Evolutionary conservation across 345 rosid species (phyloP), one percentile per base, ranked within the genome.

Genomic region (Arabidopsis suecica): DNA sequence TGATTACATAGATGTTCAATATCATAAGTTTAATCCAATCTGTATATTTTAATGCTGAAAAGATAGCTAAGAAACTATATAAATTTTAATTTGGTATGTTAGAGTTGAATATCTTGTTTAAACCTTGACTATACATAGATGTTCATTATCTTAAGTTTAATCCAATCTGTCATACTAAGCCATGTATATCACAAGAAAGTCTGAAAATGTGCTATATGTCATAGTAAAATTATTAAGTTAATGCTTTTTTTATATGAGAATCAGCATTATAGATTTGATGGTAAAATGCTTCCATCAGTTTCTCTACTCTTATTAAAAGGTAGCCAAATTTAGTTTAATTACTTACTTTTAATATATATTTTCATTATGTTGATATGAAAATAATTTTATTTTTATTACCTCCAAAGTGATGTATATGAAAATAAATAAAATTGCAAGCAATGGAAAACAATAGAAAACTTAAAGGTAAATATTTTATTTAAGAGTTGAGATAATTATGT

Each of bases 341-440:
- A n/a, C 49, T 45, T 5, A 45, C 9, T 45, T 45, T 45, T 45
- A 45, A 45, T 45, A 45, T 5, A 16, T 16, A 47, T 16, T 2
- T 47, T 16, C 10, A 47, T 47, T n/a, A 47, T 47, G 51, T 47
- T 47, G 16, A 47, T 47, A 47, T 47, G 23, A 47, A 16, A 47
- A 45, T 45, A 45, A 48, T 0, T 8, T 48, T 7, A 48, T 7
- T 7, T 48, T 48, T 48, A 18, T 2, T 48, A 48, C 23, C 23
- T 48, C 53, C 9, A 48, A 48, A 48, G 10, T 48, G n/a, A 14
- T 45, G 49, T 45, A 45, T 45, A 49, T 49, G 54, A 49, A 49
- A 18, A 49, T 49, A 9, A 18, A 49, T 49, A 18, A 18, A 49
- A 49, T 3, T 20, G 55, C 30, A 9, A 49, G 28, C 11, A 49